Base-by-base conservation (phyloP, 164 flowering plant species). In the Protea cynaroides region DNA sequence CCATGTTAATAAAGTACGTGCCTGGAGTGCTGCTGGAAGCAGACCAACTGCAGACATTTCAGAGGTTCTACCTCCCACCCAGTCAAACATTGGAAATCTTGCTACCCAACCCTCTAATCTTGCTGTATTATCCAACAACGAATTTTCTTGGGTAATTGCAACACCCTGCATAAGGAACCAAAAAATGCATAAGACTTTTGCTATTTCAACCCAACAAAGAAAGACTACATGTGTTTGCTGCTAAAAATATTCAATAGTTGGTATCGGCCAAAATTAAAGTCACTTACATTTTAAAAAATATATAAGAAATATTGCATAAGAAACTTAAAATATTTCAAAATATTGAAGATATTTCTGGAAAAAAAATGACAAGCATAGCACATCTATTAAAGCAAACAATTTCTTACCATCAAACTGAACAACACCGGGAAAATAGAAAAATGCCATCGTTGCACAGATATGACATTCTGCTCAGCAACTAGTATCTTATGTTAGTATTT, bases 11-110 rank as follows among this genome's bases (percentile, higher is more conserved):
- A 34, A 59, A n/a, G 21, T 25, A 65, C 75, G 36, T 54, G 81
- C 99, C 92, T 94, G 97, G 75, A 91, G 89, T 59, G 99, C 97
- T 46, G 99, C 99, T 51, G 99, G 86, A 77, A 94, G 96, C 59
- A 91, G 79, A 67, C 96, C 99, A 74, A 94, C 99, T 8, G 99
- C 95, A 73, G 99, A 94, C 97, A 91, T 87, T 78, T 80, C 99
- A 52, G 97, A 94, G 7, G 99, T 94, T 76, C 99, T 82, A 25
- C 97, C 97, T 40, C 99, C 99, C 63, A 94, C 99, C 99, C 99
- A 94, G 60, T 94, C 97, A 76, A 89, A 91, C 99, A 94, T 94
- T 21, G 99, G 99, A 71, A 94, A 94, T 75, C 95, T 89, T 59
- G 93, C 97, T 56, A 91, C 58, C 97, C 96, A 94, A 23, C 96